Percentiles rank a stretch among this genome's conserved stretches.
These are phyloP conservation scores for Daldinia eschscholtzii DNA, from an alignment of 2,329 filamentous ascomycete species.

Conservation along the genomic window DNA sequence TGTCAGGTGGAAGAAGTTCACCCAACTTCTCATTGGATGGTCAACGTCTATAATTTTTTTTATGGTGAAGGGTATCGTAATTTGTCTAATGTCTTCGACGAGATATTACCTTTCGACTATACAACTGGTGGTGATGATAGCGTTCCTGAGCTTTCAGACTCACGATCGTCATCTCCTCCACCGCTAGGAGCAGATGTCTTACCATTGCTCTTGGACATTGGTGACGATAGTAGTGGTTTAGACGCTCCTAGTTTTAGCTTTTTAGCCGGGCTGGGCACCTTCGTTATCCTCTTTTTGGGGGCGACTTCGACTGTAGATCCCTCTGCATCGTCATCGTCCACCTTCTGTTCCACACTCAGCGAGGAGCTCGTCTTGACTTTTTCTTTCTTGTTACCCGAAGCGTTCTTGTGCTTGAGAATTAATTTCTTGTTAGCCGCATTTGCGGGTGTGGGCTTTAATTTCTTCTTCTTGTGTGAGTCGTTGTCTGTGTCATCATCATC, in stretches of 20 bases:
- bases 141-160: constrained; percentile 69
- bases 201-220: constrained; percentile 63
- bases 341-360: constrained; percentile 63
- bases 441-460: constrained; percentile 60
- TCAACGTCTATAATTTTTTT: constrained; percentile 10
- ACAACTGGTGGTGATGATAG: constrained; percentile 65
- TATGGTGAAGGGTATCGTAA: constrained; percentile 19
- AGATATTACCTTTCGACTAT: constrained; percentile 30
- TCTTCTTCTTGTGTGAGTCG: constrained; percentile 69
- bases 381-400: constrained; percentile 63
- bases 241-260: constrained; percentile 59
- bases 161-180: constrained; percentile 58
- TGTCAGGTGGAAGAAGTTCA: constrained; percentile 13
- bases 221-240: constrained; percentile 63
- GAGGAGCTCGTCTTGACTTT: constrained; percentile 65
- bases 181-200: constrained; percentile 51
- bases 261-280: constrained; percentile 59
- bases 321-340: constrained; percentile 55
- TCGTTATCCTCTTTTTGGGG: constrained; percentile 59
- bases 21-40: constrained; percentile 14
- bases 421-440: constrained; percentile 67
- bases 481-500: constrained; percentile 67
- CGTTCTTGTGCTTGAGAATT: constrained; percentile 65
- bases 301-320: constrained; percentile 57
- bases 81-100: constrained; percentile 18